Base-by-base conservation (phyloP, 2,329 filamentous ascomycete species). In the Thermothelomyces thermophilus region DNA sequence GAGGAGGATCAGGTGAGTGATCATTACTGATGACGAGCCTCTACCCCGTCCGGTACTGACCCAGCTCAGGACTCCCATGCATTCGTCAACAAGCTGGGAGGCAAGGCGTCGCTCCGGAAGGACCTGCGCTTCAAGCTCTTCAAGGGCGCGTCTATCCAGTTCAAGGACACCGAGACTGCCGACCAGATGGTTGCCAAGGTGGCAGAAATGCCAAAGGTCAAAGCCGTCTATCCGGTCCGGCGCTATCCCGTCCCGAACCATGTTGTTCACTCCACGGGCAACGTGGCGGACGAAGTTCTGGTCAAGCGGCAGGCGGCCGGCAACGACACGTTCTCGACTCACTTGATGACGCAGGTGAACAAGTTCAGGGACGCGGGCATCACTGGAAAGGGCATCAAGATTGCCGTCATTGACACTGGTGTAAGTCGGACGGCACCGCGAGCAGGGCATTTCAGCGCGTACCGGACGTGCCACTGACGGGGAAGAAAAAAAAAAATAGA, bases 301-400 rank as follows among this genome's bases (percentile, higher is more conserved):
- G 51, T 62, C 19, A 66, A 63, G 59, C 66, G 67, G 5, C 63
- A 68, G 50, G 55, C 52, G 5, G 51, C 8, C 8, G 33, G 56
- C 48, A 63, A 62, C 33, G 71, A 75, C 50, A 68, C 63, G 0
- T 75, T 73, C 52, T 65, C 70, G n/a, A 70, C 76, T 1, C 77
- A 80, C 46, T 59, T 75, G 53, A 77, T 78, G 74, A 78, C 75
- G 2, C 76, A 79, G 63, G 71, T 80, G 16, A 72, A 77, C 60
- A 72, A 73, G 68, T 66, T 80, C 33, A 69, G 68, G 28, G 71
- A 69, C 11, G 62, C 72, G 51, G 75, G 74, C 1, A 56, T 73
- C 48, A 73, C 68, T 0, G 77, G 77, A 33, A 70, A 71, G 56
- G 76, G 75, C 13, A 66, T 79, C 64, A 76, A 73, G 54, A 66